Conservation (phyloP, 2,329 filamentous ascomycete species). For the Aureobasidium sp. region DNA sequence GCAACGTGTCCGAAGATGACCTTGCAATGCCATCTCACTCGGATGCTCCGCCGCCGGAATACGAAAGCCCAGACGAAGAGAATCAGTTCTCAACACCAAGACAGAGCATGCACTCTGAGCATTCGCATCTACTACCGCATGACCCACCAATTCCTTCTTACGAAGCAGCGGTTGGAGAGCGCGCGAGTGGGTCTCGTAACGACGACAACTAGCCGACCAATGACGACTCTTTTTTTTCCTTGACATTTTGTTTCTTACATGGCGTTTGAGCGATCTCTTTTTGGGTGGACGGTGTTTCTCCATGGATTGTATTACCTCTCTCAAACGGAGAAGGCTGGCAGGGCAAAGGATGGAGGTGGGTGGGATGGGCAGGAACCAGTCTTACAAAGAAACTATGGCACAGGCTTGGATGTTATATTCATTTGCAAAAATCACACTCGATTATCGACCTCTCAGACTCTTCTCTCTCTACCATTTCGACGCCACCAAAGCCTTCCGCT, state of each 20-base stretch:
- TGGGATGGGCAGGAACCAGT: background rate
- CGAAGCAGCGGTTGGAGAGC: slow-evolving; percentile 57
- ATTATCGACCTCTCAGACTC: background rate
- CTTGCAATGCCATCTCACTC: slow-evolving; percentile 24
- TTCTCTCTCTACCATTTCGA: background rate
- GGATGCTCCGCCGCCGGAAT: slow-evolving; percentile 38
- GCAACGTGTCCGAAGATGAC: background rate
- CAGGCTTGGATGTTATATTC: background rate
- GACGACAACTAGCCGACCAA: background rate
- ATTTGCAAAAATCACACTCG: background rate
- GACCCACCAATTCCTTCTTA: slow-evolving; percentile 73
- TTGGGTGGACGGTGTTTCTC: slow-evolving; percentile 8
- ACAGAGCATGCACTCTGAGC: slow-evolving; percentile 20
- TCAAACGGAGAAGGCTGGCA: background rate
- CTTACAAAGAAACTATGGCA: background rate
- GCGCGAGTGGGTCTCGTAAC: background rate
- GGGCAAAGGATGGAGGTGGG: background rate
- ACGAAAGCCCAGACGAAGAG: slow-evolving; percentile 37
- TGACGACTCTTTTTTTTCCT: background rate
- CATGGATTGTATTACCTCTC: background rate
- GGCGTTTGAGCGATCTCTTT: slow-evolving; percentile 9
- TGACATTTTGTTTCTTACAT: background rate
- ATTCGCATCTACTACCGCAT: slow-evolving; percentile 17
- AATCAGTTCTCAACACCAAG: slow-evolving; percentile 22
- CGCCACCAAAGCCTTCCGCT: background rate